Evolutionary conservation across 2,329 filamentous ascomycete species (phyloP).

Genomic region (Thelonectria discophora): DNA sequence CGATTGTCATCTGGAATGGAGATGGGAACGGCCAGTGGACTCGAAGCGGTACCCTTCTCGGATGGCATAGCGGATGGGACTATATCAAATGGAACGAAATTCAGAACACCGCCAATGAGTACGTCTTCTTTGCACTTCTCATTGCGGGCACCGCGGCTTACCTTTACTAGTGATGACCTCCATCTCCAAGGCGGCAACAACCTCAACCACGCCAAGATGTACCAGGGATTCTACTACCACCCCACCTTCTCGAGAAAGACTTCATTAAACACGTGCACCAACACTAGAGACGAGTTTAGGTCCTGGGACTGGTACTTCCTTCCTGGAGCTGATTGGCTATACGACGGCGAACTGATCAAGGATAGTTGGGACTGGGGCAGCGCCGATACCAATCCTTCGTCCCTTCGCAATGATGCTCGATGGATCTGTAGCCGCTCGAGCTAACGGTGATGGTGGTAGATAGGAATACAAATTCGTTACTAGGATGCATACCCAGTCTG

Average conservation of each 20-base stretch:
- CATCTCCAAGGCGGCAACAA: constrained; percentile 14
- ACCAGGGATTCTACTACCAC: constrained; percentile 24
- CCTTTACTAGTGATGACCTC: neutral
- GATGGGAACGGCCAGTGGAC: constrained; percentile 28
- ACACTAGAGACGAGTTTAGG: constrained; percentile 17
- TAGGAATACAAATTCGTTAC: too few relatives aligned
- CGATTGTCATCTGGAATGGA: constrained; percentile 31
- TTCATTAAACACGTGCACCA: constrained; percentile 14
- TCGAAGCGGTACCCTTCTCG: constrained; percentile 22
- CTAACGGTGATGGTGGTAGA: neutral
- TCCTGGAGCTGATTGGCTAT: constrained; percentile 8
- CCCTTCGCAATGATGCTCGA: constrained; percentile 13
- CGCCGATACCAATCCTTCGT: constrained; percentile 20
- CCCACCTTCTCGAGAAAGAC: constrained; percentile 21
- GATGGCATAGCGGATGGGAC: constrained; percentile 8
- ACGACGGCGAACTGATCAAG: constrained; percentile 17
- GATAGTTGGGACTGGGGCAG: constrained; percentile 20
- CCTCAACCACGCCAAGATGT: constrained; percentile 24
- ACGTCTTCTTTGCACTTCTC: neutral
- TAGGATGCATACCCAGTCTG: too few relatives aligned
- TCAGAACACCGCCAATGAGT: constrained; percentile 35
- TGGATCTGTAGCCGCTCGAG: constrained; percentile 14
- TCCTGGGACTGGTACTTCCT: constrained; percentile 25
- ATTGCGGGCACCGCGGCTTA: neutral
- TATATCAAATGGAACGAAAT: constrained; percentile 32